Evolutionary conservation across 768 basidiomycete species (phyloP).

Genomic region (Boletales sp.): DNA sequence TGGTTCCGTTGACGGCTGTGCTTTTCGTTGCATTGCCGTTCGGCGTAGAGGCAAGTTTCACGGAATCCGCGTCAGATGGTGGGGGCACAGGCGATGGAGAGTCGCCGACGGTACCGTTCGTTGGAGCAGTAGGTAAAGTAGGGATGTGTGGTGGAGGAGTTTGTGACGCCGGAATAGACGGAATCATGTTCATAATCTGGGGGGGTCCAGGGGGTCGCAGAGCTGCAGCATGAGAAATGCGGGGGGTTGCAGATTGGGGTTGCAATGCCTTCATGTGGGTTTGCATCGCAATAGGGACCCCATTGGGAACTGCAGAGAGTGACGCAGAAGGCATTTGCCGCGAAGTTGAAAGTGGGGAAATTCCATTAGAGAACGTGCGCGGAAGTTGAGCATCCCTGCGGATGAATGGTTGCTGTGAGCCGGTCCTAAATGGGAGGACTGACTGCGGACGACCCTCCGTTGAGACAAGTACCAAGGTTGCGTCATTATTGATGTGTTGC

Average conservation of each 20-base stretch:
- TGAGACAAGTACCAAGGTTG: conserved; percentile 39
- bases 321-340: conserved; percentile 21
- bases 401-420: conserved; percentile 26
- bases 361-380: conserved; percentile 22
- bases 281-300: conserved; percentile 55
- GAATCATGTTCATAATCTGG: conserved; percentile 35
- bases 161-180: conserved; percentile 26
- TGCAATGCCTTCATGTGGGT: conserved; percentile 62
- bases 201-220: conserved; percentile 31
- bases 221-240: conserved; percentile 48
- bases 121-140: conserved; percentile 17
- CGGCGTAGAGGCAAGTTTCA: conserved; percentile 14
- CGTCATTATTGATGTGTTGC: conserved; percentile 47
- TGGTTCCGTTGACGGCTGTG: conserved; percentile 24
- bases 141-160: conserved; percentile 35
- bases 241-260: conserved; percentile 47
- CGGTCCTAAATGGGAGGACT: conserved; percentile 46
- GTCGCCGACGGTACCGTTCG: conserved; percentile 34
- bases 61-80: conserved; percentile 43
- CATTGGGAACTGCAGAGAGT: conserved; percentile 34
- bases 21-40: conserved; percentile 27
- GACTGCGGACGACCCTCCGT: conserved; percentile 50
- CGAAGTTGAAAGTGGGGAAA: conserved; percentile 21
- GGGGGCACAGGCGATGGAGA: conserved; percentile 32
- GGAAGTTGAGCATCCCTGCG: conserved; percentile 26